These are phyloP conservation scores for Ammopiptanthus mongolicus DNA, from an alignment of 306 rosid species.

Conservation along the genomic window DNA sequence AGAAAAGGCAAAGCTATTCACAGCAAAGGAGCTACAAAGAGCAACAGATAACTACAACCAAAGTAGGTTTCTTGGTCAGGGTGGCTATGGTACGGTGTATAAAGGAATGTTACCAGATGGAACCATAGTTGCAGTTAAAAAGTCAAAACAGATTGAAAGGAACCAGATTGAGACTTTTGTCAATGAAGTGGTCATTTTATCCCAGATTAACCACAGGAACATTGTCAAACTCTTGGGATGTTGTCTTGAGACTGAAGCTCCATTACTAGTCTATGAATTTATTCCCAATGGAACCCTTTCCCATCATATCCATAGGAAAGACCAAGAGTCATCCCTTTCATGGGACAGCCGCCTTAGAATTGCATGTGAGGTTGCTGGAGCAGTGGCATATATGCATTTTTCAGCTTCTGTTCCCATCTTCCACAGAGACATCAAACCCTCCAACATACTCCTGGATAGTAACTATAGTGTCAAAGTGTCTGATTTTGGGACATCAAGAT, in stretches of 20 bases:
- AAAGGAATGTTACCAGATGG: conserved; percentile 16
- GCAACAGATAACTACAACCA: conserved; percentile 31
- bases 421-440: conserved; percentile 62
- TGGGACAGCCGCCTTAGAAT: conserved; percentile 45
- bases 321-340: conserved; percentile 27
- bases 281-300: conserved; percentile 54
- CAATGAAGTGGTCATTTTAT: conserved; percentile 46
- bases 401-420: conserved; percentile 55
- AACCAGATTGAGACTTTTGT: conserved; percentile 35
- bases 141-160: conserved; percentile 24
- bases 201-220: conserved; percentile 56
- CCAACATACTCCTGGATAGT: conserved; percentile 52
- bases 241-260: conserved; percentile 56
- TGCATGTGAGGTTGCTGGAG: conserved; percentile 65
- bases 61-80: conserved; percentile 15
- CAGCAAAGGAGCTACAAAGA: conserved; percentile 43
- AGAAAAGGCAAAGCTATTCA: conserved; percentile 38
- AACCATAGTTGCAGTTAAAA: conserved; percentile 18
- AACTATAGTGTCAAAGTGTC: conserved; percentile 35
- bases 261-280: conserved; percentile 54
- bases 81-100: neutral
- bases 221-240: conserved; percentile 48
- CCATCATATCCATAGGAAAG: conserved; percentile 32
- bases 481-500: conserved; percentile 58
- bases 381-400: conserved; percentile 59